Conservation (phyloP, 306 rosid species). For the Mimosa bimucronata region DNA sequence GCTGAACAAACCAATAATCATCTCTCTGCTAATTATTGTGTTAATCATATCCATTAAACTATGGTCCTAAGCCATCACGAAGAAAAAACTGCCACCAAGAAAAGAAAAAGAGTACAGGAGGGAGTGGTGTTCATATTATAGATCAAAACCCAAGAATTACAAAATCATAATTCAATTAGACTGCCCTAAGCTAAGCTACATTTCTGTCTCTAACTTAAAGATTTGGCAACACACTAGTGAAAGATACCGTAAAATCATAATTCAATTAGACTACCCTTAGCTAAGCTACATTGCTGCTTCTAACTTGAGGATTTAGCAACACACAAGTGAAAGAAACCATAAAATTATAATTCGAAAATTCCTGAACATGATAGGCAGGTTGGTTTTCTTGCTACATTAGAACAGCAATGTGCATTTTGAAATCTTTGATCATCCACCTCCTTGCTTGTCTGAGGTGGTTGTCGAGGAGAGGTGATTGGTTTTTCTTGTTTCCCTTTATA, state of each 20-base stretch:
- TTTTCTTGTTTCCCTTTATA: too few relatives aligned
- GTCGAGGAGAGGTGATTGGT: too few relatives aligned
- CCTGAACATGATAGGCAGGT: background rate
- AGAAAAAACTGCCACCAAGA: background rate
- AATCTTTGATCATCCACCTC: background rate
- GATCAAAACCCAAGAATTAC: background rate
- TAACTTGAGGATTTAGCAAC: background rate
- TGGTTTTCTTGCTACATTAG: background rate
- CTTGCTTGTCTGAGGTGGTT: background rate
- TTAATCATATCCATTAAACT: background rate
- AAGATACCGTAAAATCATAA: background rate
- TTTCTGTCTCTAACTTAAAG: background rate
- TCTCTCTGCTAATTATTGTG: background rate
- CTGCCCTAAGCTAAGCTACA: background rate
- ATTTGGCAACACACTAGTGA: background rate
- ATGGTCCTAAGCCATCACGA: background rate
- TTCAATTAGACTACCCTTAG: background rate
- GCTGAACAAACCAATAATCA: background rate
- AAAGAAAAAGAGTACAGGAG: background rate
- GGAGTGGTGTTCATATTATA: background rate
- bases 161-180: background rate
- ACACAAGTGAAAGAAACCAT: background rate
- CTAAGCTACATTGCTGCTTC: background rate
- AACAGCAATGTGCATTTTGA: background rate
- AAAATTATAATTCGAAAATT: background rate